These are phyloP conservation scores for Lactarius hengduanensis DNA, from an alignment of 768 basidiomycete genomes.

Conservation along the genomic window DNA sequence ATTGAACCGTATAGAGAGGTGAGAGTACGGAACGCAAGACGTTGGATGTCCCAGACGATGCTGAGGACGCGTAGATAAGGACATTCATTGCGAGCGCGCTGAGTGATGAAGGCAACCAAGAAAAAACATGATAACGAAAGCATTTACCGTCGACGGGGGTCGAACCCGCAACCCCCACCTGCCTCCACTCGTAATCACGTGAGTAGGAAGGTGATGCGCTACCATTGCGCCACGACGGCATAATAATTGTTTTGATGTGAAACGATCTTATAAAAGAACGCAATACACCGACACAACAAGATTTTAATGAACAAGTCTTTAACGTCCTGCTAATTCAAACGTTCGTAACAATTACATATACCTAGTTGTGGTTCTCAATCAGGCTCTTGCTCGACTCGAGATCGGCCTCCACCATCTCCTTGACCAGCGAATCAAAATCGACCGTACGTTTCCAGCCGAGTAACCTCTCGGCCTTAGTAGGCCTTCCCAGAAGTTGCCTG, in stretches of 20 bases:
- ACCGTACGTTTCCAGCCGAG: slow-evolving; percentile 92
- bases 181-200: slow-evolving; percentile 1
- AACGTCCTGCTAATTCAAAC: background rate
- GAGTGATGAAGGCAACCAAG: background rate
- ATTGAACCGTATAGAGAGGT: slow-evolving; percentile 78
- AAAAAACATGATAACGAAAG: background rate
- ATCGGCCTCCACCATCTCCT: slow-evolving; percentile 90
- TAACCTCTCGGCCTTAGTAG: slow-evolving; percentile 82
- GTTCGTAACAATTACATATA: background rate
- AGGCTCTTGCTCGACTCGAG: slow-evolving; percentile 69
- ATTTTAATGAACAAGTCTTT: background rate
- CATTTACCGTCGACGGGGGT: slow-evolving; percentile 36
- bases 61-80: slow-evolving; percentile 59
- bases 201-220: slow-evolving; percentile 39
- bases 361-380: slow-evolving; percentile 80
- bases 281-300: background rate
- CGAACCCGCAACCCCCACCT: slow-evolving; percentile 40
- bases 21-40: slow-evolving; percentile 56
- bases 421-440: slow-evolving; percentile 78
- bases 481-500: slow-evolving; percentile 83
- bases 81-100: slow-evolving; percentile 54
- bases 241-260: background rate
- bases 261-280: background rate
- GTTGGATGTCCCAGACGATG: slow-evolving; percentile 30
- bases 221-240: slow-evolving; percentile 39